These are phyloP conservation scores for Symbiotaphrina buchneri DNA, from an alignment of 495 filamentous ascomycete genomes.

Conservation along the genomic window DNA sequence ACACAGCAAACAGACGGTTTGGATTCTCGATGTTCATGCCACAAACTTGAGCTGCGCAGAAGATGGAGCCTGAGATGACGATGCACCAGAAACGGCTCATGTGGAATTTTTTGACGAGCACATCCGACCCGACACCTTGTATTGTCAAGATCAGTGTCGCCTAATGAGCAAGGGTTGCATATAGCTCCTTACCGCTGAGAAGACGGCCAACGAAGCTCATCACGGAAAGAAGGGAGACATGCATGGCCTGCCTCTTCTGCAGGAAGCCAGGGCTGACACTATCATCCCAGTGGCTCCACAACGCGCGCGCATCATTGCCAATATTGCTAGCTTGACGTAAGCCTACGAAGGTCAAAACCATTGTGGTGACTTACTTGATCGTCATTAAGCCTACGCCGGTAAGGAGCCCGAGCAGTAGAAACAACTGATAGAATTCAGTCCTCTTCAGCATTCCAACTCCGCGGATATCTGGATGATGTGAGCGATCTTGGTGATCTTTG, in stretches of 20 bases:
- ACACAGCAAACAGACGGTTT: conserved; percentile 52
- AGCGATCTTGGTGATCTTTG: conserved; percentile 30
- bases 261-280: conserved; percentile 52
- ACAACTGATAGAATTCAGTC: conserved; percentile 79
- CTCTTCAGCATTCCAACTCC: conserved; percentile 54
- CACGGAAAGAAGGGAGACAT: conserved; percentile 81
- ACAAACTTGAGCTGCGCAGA: conserved; percentile 58
- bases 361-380: conserved; percentile 58
- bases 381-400: conserved; percentile 95
- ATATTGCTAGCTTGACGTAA: conserved; percentile 52
- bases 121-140: conserved; percentile 68
- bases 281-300: conserved; percentile 71
- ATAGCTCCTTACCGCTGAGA: conserved; percentile 30
- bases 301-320: conserved; percentile 60
- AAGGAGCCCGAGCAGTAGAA: conserved; percentile 62
- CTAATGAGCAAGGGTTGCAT: neutral
- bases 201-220: conserved; percentile 68
- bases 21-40: conserved; percentile 67
- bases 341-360: conserved; percentile 5
- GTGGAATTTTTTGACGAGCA: conserved; percentile 56
- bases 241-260: conserved; percentile 63
- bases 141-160: neutral
- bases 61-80: conserved; percentile 51
- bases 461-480: conserved; percentile 71
- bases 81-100: conserved; percentile 81